These are phyloP conservation scores for Lentithecium fluviatile DNA, from an alignment of 495 filamentous ascomycete species.

Conservation along the genomic window DNA sequence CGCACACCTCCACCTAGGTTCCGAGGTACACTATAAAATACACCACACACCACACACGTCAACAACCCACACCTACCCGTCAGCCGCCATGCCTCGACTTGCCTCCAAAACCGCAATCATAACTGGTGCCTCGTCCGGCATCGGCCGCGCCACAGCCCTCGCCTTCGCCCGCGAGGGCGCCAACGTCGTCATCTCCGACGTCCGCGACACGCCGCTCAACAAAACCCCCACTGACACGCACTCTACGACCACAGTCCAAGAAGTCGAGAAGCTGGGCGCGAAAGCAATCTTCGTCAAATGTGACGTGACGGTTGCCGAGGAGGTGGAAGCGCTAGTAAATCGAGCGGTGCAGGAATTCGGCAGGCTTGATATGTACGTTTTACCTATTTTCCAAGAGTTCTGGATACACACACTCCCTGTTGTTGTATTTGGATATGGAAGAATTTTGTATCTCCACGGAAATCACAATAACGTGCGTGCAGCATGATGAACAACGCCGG, in stretches of 20 bases:
- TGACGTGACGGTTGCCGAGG: constrained; percentile 38
- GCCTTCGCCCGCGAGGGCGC: constrained; percentile 41
- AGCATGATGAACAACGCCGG: constrained; percentile 59
- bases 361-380: constrained; percentile 51
- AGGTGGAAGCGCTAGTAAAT: constrained; percentile 46
- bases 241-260: constrained; percentile 8
- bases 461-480: not conserved
- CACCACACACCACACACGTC: too few species aligned
- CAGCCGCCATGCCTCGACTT: constrained; percentile 37
- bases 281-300: constrained; percentile 44
- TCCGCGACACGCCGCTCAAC: constrained; percentile 33
- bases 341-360: constrained; percentile 46
- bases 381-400: too few species aligned
- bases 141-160: constrained; percentile 42
- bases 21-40: too few species aligned
- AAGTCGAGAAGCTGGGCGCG: constrained; percentile 34
- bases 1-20: too few species aligned
- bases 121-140: constrained; percentile 40
- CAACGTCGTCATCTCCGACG: constrained; percentile 36
- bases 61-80: too few species aligned
- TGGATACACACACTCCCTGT: too few species aligned
- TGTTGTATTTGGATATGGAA: too few species aligned
- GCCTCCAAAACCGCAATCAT: constrained; percentile 39
- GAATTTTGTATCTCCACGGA: too few species aligned
- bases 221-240: not conserved